Evolutionary conservation across 345 rosid genomes (phyloP).

Genomic region (Microcos paniculata): DNA sequence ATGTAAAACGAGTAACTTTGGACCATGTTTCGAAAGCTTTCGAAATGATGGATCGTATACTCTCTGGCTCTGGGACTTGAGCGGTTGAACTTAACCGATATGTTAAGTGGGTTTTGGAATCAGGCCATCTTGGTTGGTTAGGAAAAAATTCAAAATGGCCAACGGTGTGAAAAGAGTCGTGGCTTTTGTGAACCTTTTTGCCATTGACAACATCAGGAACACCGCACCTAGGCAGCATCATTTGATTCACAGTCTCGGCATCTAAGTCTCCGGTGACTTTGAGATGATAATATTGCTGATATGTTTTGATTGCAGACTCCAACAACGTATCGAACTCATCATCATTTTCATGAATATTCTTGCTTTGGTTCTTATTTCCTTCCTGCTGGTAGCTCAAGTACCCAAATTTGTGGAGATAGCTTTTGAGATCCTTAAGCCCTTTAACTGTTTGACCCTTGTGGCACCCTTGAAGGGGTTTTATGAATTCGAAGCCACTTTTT

Average conservation of each 20-base stretch:
- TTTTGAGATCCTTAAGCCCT: constrained; percentile 34
- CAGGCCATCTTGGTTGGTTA: constrained; percentile 29
- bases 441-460: constrained; percentile 29
- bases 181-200: background rate
- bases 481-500: constrained; percentile 21
- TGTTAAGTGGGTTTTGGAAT: background rate
- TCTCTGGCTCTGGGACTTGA: no score
- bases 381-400: constrained; percentile 22
- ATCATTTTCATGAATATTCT: background rate
- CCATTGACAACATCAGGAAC: constrained; percentile 32
- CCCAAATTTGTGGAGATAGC: constrained; percentile 30
- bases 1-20: background rate
- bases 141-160: constrained; percentile 25
- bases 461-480: constrained; percentile 34
- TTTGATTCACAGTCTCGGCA: constrained; percentile 14
- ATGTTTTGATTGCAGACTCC: constrained; percentile 34
- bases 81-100: no score
- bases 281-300: constrained; percentile 29
- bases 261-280: constrained; percentile 27
- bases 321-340: constrained; percentile 30
- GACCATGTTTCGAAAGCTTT: no score
- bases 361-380: background rate
- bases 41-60: no score
- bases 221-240: constrained; percentile 40
- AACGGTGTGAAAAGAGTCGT: constrained; percentile 15